These are phyloP conservation scores for Pythium scleroteichum DNA, from an alignment of 352 stramenopile genomes.

Conservation along the genomic window DNA sequence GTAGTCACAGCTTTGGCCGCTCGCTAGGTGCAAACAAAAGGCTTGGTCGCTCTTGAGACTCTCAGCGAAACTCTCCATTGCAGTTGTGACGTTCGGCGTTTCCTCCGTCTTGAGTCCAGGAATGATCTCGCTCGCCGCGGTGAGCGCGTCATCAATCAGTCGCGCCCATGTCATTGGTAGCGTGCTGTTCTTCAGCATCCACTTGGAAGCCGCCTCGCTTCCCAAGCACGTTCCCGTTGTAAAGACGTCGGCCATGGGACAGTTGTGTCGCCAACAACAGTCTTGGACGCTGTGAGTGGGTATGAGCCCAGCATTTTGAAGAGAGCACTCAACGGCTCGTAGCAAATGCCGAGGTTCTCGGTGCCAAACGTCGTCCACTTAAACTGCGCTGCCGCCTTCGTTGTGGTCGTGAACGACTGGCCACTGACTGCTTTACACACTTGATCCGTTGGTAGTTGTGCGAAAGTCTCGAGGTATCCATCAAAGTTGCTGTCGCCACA, in stretches of 20 bases:
- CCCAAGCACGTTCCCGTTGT: slow-evolving; percentile 37
- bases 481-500: slow-evolving; percentile 2
- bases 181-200: slow-evolving; percentile 17
- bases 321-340: slow-evolving; percentile 25
- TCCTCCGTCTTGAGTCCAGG: too few species aligned
- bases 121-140: background rate
- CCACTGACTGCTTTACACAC: slow-evolving; percentile 46
- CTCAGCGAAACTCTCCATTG: background rate
- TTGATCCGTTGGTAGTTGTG: slow-evolving; percentile 47
- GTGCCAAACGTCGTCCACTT: slow-evolving; percentile 29
- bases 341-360: slow-evolving; percentile 41
- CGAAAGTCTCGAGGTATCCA: slow-evolving; percentile 20
- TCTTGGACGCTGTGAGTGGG: slow-evolving; percentile 30
- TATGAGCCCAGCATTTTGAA: slow-evolving; percentile 35
- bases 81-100: background rate
- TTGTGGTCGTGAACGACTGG: slow-evolving; percentile 41
- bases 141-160: slow-evolving; percentile 22
- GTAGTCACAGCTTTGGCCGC: slow-evolving; percentile 32
- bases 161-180: slow-evolving; percentile 30
- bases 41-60: slow-evolving; percentile 2
- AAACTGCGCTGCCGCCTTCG: slow-evolving; percentile 26
- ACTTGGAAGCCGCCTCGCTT: slow-evolving; percentile 29
- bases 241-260: slow-evolving; percentile 44
- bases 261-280: slow-evolving; percentile 9
- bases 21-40: slow-evolving; percentile 35